Evolutionary conservation across 441 rosid genomes (phyloP), one percentile per base, ranked within the genome.

Genomic region (Erodium moschatum): DNA sequence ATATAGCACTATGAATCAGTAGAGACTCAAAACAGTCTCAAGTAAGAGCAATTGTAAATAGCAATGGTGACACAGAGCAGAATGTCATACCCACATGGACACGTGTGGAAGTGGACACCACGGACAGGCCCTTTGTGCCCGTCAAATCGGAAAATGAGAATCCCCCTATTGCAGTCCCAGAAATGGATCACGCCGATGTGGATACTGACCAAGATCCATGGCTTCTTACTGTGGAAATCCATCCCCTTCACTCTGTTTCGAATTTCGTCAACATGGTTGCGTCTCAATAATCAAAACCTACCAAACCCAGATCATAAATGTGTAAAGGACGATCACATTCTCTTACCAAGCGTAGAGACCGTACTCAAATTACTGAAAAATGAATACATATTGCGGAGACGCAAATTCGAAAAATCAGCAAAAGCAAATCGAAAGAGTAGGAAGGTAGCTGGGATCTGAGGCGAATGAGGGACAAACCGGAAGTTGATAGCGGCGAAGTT

Each of bases 91-190:
- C 97, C 82, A 94, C 97, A 0, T 90, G 88, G 52, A 88, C 94
- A 67, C 88, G 88, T 78, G 76, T 88, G 97, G 75, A 90, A 90
- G 77, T 85, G 89, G 44, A 90, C 97, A 5, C 97, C 92, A 48
- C 92, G 92, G 64, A 87, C 95, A 18, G 94, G 95, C 15, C 97
- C 97, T 58, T 88, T 92, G 27, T 90, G 97, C 82, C 86, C 92
- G 31, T 29, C 31, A 1, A 29, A 24, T 24, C 27, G 27, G 27
- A 24, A 24, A 24, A 29, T 29, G 4, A 29, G 31, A 29, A 29
- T 29, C 31, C 31, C 31, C 31, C 4, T 29, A 29, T 29, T 29
- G 31, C 3, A 29, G 31, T 2, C 31, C 31, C 31, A 29, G 31
- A 29, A 29, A 29, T 29, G 31, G 31, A 29, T 29, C 2, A 29